Conservation (phyloP, 768 basidiomycete genomes). For the Piloderma croceum region DNA sequence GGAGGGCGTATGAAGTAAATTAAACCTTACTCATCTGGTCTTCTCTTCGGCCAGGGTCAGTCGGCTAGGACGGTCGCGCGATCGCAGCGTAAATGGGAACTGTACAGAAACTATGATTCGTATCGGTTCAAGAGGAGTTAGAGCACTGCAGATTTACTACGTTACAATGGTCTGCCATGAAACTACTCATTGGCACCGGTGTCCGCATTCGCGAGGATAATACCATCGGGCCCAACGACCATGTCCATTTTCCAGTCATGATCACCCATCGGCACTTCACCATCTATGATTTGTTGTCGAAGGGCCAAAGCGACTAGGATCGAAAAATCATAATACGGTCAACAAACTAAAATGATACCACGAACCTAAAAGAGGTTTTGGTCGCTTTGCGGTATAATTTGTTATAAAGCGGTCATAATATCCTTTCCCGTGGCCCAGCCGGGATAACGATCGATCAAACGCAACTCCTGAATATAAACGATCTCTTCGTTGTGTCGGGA, state of each 20-base stretch:
- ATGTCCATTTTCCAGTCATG: slow-evolving; percentile 63
- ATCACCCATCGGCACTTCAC: slow-evolving; percentile 46
- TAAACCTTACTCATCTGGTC: too few species aligned
- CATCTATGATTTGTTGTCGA: slow-evolving; percentile 55
- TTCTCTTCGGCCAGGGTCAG: too few species aligned
- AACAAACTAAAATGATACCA: slow-evolving; percentile 8
- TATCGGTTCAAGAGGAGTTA: too few species aligned
- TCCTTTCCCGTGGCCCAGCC: slow-evolving; percentile 79
- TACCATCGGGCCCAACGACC: slow-evolving; percentile 48
- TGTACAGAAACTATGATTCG: too few species aligned
- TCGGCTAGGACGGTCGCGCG: too few species aligned
- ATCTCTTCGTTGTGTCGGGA: not conserved
- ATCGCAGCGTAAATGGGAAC: too few species aligned
- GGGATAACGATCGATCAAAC: slow-evolving; percentile 62
- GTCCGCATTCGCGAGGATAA: too few species aligned
- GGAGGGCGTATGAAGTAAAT: too few species aligned
- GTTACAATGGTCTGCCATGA: too few species aligned
- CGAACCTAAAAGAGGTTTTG: slow-evolving; percentile 56
- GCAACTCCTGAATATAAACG: slow-evolving; percentile 65
- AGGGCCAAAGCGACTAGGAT: slow-evolving; percentile 59
- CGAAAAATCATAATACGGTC: slow-evolving; percentile 9
- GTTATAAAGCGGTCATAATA: slow-evolving; percentile 76
- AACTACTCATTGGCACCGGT: too few species aligned
- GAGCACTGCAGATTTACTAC: too few species aligned
- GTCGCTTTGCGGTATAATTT: slow-evolving; percentile 28